Evolutionary conservation across 2,329 filamentous ascomycete genomes (phyloP).

Genomic region (Apiospora saccharicola): DNA sequence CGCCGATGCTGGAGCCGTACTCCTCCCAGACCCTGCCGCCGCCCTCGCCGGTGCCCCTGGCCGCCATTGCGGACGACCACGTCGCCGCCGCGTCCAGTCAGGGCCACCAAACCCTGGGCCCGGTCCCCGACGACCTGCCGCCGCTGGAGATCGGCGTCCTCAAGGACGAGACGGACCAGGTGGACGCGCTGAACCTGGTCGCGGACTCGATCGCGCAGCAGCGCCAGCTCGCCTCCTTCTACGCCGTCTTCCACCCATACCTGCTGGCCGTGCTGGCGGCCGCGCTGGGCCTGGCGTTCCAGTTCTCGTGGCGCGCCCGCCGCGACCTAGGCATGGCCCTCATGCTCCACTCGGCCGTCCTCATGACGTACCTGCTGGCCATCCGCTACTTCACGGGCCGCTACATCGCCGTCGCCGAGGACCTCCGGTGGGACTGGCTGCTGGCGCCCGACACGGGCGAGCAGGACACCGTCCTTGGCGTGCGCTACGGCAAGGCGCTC

Average conservation of each 20-base stretch:
- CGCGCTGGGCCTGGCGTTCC: slow-evolving; percentile 53
- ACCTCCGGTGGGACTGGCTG: slow-evolving; percentile 69
- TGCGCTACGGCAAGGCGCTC: slow-evolving; percentile 71
- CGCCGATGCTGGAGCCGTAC: slow-evolving; percentile 67
- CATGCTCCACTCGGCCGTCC: slow-evolving; percentile 65
- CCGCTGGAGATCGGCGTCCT: slow-evolving; percentile 69
- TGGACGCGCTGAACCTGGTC: slow-evolving; percentile 74
- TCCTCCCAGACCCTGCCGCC: slow-evolving; percentile 48
- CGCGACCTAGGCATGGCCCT: slow-evolving; percentile 62
- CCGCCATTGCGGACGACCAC: slow-evolving; percentile 34
- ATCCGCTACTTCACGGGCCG: slow-evolving; percentile 66
- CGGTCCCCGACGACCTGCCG: slow-evolving; percentile 61
- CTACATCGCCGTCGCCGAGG: slow-evolving; percentile 71
- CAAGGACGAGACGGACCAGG: slow-evolving; percentile 64
- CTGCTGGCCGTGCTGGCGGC: slow-evolving; percentile 56
- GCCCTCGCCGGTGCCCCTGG: slow-evolving; percentile 47
- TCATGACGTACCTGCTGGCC: slow-evolving; percentile 68
- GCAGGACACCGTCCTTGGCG: slow-evolving; percentile 68
- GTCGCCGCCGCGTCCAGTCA: slow-evolving; percentile 45
- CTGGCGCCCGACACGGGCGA: slow-evolving; percentile 45
- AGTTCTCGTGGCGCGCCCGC: slow-evolving; percentile 52
- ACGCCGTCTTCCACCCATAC: slow-evolving; percentile 70
- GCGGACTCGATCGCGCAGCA: slow-evolving; percentile 86
- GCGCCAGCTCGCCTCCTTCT: slow-evolving; percentile 69
- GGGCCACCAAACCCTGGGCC: slow-evolving; percentile 30